phyloP scores from a whole-genome alignment of 2,329 filamentous ascomycete genomes.

The Cladosporium austrohemisphaericum region DNA sequence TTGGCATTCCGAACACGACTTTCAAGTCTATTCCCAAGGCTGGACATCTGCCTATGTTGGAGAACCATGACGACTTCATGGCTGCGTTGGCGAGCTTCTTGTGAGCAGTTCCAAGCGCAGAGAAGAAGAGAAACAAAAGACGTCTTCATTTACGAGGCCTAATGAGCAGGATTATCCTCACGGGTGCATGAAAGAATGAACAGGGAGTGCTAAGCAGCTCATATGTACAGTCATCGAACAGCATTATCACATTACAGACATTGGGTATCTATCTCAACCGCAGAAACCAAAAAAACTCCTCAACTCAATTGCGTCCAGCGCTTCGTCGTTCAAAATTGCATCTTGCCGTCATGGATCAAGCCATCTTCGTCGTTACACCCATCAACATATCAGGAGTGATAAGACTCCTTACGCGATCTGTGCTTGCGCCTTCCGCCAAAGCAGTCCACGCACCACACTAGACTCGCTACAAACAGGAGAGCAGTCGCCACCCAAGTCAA shows the following conservation, averaged over 20 bases:
- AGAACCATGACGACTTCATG: slow-evolving; percentile 67
- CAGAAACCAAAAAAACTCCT: background rate
- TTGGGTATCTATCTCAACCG: slow-evolving; percentile 1
- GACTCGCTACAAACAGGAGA: slow-evolving; percentile 25
- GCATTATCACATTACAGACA: background rate
- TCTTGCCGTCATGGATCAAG: no score
- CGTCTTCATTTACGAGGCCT: no score
- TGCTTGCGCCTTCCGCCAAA: slow-evolving; percentile 11
- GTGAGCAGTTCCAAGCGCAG: no score
- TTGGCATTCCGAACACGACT: slow-evolving; percentile 55
- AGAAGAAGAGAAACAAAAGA: no score
- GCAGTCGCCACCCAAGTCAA: slow-evolving; percentile 58
- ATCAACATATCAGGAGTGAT: no score
- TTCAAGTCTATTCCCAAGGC: slow-evolving; percentile 65
- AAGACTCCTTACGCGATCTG: no score
- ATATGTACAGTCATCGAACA: background rate
- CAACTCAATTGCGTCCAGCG: background rate
- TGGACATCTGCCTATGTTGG: slow-evolving; percentile 82
- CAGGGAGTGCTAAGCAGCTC: no score
- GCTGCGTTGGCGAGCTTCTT: slow-evolving; percentile 59
- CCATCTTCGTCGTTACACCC: no score
- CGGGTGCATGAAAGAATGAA: no score
- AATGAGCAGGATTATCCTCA: no score
- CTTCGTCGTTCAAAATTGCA: background rate
- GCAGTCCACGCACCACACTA: slow-evolving; percentile 30